Evolutionary conservation across 2,329 filamentous ascomycete genomes (phyloP), one percentile per base, ranked within the genome.

Genomic region (Aspergillus awamori): DNA sequence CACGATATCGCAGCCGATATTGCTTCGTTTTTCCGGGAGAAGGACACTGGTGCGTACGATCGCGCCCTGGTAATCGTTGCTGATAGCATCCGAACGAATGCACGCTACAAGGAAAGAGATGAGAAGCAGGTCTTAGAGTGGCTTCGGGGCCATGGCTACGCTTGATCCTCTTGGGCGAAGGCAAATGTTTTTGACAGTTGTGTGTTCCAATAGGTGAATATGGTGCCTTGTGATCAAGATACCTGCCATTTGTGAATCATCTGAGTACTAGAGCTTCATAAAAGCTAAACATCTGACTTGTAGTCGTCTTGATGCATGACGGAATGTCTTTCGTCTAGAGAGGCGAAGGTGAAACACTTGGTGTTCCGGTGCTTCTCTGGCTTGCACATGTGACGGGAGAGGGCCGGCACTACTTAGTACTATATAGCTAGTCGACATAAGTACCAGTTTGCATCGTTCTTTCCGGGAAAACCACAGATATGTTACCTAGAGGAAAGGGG

Each of bases 21-120:
- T 70, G 83, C 88, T 53, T 76, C 79, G 2, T 99, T 99, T 83
- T 99, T 98, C 82, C 83, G 86, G 69, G 85, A 86, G 70, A 96
- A 94, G 82, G 91, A 98, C 72, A 94, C 90, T 17, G 87, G 87
- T 70, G 90, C 88, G 53, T 98, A 93, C 77, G 91, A 96, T 75
- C 88, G 95, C 58, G 93, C 92, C 4, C 79, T 99, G 55, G 89
- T 89, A 66, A 92, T 96, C 66, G 89, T 94, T 64, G 88, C 89
- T 74, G 95, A 98, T 75, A 93, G 89, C 64, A 91, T 98, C 66
- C 86, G 88, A 45, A 92, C 90, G 10, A 89, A 93, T 70, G 92
- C 92, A 4, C 87, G 87, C 43, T 99, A 97, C 81, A 88, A 88
- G 74, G 82, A 87, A 76, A 85, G 95, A 59, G 95, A 98, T 75